Conservation (phyloP, 306 rosid genomes). For the Argentina anserina region DNA sequence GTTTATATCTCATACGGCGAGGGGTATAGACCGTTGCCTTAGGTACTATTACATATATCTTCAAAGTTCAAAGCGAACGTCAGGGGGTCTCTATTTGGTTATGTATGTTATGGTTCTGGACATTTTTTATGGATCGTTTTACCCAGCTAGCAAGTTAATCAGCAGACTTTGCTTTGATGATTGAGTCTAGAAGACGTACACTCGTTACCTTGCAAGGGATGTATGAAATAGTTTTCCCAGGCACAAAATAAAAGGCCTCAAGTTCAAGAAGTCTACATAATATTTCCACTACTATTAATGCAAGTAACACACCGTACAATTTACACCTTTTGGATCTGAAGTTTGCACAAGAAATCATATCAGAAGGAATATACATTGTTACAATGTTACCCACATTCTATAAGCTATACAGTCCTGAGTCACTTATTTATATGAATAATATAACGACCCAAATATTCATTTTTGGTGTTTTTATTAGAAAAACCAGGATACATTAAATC, state of each 20-base stretch:
- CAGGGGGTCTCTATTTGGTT: too few species aligned
- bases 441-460: slow-evolving; percentile 56
- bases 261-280: neutral
- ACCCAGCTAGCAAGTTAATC: too few species aligned
- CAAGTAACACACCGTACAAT: neutral
- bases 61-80: too few species aligned
- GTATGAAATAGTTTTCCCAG: neutral
- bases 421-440: slow-evolving; percentile 30
- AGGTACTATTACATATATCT: too few species aligned
- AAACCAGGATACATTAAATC: slow-evolving; percentile 30
- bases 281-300: slow-evolving; percentile 8
- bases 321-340: neutral
- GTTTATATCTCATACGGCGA: too few species aligned
- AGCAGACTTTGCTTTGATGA: too few species aligned
- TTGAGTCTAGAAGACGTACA: too few species aligned
- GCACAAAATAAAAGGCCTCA: neutral
- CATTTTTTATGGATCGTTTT: too few species aligned
- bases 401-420: slow-evolving; percentile 40
- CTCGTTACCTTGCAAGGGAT: neutral
- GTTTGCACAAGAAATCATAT: slow-evolving; percentile 11
- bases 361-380: slow-evolving; percentile 6
- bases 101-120: neutral
- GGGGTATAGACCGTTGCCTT: too few species aligned
- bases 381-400: slow-evolving; percentile 17
- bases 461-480: slow-evolving; percentile 19